Evolutionary conservation across 805 yeast species (phyloP).

Genomic region (Zygotorulaspora sp.): DNA sequence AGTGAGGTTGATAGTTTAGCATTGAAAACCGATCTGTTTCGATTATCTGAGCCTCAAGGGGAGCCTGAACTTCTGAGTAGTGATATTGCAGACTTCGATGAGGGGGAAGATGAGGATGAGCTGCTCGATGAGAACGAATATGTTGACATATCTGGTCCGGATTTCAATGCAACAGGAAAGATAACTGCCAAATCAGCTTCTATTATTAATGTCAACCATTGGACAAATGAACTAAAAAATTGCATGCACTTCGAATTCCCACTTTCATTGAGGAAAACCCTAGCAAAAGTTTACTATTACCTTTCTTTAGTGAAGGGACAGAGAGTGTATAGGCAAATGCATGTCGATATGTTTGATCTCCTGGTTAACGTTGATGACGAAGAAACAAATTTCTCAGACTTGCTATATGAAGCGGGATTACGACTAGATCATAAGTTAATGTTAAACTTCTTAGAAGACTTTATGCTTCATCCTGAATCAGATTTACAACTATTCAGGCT

Average conservation of each 20-base stretch:
- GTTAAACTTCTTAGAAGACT: constrained; percentile 33
- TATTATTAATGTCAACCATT: constrained; percentile 67
- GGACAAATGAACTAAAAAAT: constrained; percentile 81
- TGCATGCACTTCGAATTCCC: constrained; percentile 80
- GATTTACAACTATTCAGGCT: constrained; percentile 49
- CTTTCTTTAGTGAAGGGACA: constrained; percentile 73
- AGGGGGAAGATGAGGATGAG: constrained; percentile 39
- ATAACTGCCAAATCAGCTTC: constrained; percentile 65
- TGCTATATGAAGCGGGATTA: constrained; percentile 31
- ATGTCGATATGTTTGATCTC: constrained; percentile 54
- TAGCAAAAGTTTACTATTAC: constrained; percentile 67
- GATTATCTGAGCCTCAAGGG: constrained; percentile 17
- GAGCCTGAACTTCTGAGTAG: constrained; percentile 21
- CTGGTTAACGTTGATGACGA: constrained; percentile 44
- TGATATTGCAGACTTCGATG: constrained; percentile 38
- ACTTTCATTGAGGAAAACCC: constrained; percentile 49
- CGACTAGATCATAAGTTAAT: constrained; percentile 36
- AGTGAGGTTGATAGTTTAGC: constrained; percentile 44
- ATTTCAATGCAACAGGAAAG: constrained; percentile 47
- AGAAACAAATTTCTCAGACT: constrained; percentile 31
- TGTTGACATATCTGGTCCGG: constrained; percentile 36
- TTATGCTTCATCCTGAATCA: constrained; percentile 46
- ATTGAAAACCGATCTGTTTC: constrained; percentile 49
- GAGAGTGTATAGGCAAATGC: constrained; percentile 52
- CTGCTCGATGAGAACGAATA: constrained; percentile 37